Evolutionary conservation across 371 early-diverging fungal species (phyloP).

Genomic region (Mortierella sp.): DNA sequence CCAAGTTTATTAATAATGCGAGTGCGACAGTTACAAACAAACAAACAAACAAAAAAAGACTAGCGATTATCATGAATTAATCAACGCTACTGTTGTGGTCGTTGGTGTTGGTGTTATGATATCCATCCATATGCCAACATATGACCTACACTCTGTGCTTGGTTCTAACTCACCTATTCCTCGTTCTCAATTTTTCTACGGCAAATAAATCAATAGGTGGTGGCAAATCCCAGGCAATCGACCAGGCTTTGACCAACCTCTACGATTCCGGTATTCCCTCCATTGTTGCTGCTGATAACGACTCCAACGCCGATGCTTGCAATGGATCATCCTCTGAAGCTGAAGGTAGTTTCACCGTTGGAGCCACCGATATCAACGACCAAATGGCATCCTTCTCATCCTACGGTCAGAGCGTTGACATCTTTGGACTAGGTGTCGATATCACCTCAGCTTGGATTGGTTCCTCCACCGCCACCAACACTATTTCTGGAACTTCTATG

Average conservation of each 20-base stretch:
- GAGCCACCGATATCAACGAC: slow-evolving; percentile 67
- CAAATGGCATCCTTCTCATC: slow-evolving; percentile 63
- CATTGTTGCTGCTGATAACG: slow-evolving; percentile 85
- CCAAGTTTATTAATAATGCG: too few relatives aligned
- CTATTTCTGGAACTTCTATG: slow-evolving; percentile 85
- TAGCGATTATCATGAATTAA: too few relatives aligned
- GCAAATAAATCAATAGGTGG: slow-evolving; percentile 58
- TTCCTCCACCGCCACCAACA: slow-evolving; percentile 54
- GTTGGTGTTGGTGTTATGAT: too few relatives aligned
- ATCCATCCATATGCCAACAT: too few relatives aligned
- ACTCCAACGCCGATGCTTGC: slow-evolving; percentile 72
- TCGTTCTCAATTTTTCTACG: slow-evolving; percentile 10
- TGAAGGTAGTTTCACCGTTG: slow-evolving; percentile 73
- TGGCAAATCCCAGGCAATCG: slow-evolving; percentile 59
- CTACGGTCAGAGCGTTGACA: slow-evolving; percentile 70
- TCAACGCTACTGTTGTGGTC: too few relatives aligned
- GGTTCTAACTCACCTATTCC: not conserved
- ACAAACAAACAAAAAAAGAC: too few relatives aligned
- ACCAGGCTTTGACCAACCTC: slow-evolving; percentile 61
- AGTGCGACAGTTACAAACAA: not conserved
- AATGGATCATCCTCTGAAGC: slow-evolving; percentile 74
- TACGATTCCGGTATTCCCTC: slow-evolving; percentile 66
- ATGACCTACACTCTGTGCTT: too few relatives aligned
- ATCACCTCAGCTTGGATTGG: slow-evolving; percentile 63
- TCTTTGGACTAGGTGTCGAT: slow-evolving; percentile 64